Conservation (phyloP, 2,329 filamentous ascomycete species). For the Alternaria sp. region DNA sequence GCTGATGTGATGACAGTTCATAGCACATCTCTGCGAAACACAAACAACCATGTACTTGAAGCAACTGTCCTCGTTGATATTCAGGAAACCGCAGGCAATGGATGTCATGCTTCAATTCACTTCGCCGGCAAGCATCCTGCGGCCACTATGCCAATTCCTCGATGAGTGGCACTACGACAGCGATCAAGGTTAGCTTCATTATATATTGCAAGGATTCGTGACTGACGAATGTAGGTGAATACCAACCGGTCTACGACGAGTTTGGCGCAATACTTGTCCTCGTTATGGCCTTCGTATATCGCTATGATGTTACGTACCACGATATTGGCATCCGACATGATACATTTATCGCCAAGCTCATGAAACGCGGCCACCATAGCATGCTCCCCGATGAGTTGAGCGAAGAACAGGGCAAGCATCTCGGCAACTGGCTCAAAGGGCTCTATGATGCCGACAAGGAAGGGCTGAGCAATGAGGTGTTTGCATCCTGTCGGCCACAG, state of each 20-base stretch:
- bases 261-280: conserved; percentile 79
- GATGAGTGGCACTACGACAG: conserved; percentile 84
- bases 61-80: conserved; percentile 73
- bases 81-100: conserved; percentile 72
- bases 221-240: conserved; percentile 64
- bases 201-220: background rate
- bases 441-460: conserved; percentile 72
- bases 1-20: conserved; percentile 58
- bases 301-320: conserved; percentile 69
- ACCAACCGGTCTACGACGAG: conserved; percentile 85
- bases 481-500: conserved; percentile 81
- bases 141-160: conserved; percentile 75
- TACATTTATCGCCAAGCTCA: conserved; percentile 72
- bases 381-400: conserved; percentile 66
- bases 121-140: conserved; percentile 71
- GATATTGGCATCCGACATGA: conserved; percentile 70
- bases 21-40: conserved; percentile 71
- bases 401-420: conserved; percentile 69
- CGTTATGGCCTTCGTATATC: conserved; percentile 75
- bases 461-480: conserved; percentile 78
- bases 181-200: conserved; percentile 65
- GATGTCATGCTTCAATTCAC: conserved; percentile 80
- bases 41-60: conserved; percentile 85
- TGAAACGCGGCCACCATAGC: conserved; percentile 65
- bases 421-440: conserved; percentile 77